Evolutionary conservation across 2,329 filamentous ascomycete genomes (phyloP), one percentile per base, ranked within the genome.

Genomic region (Verticillium klebahnii): DNA sequence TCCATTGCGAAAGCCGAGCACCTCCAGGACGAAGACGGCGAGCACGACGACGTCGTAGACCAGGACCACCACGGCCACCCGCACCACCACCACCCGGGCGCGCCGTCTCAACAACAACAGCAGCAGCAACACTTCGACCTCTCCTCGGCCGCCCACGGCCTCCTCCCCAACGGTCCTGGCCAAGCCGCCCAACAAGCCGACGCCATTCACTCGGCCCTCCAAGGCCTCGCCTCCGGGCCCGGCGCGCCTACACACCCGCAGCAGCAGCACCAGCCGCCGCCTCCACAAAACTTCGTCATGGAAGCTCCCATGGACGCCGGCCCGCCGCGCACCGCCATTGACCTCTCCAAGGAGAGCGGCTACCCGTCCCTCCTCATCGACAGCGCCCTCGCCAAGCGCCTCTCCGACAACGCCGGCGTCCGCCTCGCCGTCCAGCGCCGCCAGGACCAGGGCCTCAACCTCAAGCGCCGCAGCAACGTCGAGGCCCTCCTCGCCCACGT

Each of bases 401-500:
- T 87, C n/a, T 78, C 81, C 3, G 71, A 73, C 31, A 80, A 84
- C 63, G 69, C 75, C 1, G 82, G 82, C 39, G 72, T 79, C 64
- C 80, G 84, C 3, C 75, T 78, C 2, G 81, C 83, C 1, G 72
- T 77, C 29, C 84, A 86, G 73, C 80, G 85, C 17, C 80, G 82
- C 17, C 76, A 78, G 8, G 82, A 84, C 50, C 82, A 85, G 68
- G 71, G 71, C 54, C 78, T 87, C 23, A 86, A 87, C 71, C 75
- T 86, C 11, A 75, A 74, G n/a, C 77, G 85, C 4, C 79, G 84
- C 0, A 85, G 84, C 71, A 87, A 87, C 62, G 83, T 85, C 55
- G 84, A 87, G 69, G 84, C 85, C 0, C 69, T 86, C 45, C 81
- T 87, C 60, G 82, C 82, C 23, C 83, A 86, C 66, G 80, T 86